Conservation (phyloP, 805 yeast species). For the Candida nanaspora region DNA sequence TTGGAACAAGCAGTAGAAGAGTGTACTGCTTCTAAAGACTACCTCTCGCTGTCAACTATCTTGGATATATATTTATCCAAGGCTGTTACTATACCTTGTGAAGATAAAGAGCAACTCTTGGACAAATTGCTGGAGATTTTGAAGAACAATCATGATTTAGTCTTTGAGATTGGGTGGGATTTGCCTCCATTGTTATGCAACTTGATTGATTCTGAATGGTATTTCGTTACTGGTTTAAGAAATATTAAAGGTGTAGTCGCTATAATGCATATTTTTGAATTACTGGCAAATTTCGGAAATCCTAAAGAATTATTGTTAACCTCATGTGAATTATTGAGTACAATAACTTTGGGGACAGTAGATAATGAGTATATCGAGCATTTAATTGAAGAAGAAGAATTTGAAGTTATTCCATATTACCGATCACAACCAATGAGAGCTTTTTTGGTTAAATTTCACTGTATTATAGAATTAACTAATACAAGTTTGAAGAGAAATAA, state of each 20-base stretch:
- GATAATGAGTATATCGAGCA: constrained; percentile 7
- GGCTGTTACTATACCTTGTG: constrained; percentile 35
- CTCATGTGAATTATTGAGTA: constrained; percentile 54
- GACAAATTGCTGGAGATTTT: constrained; percentile 37
- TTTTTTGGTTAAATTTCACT: constrained; percentile 55
- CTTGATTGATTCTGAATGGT: constrained; percentile 38
- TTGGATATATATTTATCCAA: constrained; percentile 54
- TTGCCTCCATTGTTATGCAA: constrained; percentile 61
- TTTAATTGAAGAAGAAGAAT: constrained; percentile 3
- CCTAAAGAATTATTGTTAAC: constrained; percentile 75
- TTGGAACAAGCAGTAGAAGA: constrained; percentile 21
- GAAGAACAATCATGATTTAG: constrained; percentile 37
- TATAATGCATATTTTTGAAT: constrained; percentile 47
- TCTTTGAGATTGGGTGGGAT: constrained; percentile 84
- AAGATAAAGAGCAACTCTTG: constrained; percentile 46
- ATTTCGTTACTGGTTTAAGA: constrained; percentile 25
- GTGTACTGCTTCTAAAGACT: constrained; percentile 45
- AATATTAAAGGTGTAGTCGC: constrained; percentile 29
- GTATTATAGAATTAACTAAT: constrained; percentile 56
- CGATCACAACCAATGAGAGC: constrained; percentile 13
- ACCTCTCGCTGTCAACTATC: constrained; percentile 63
- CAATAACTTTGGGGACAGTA: constrained; percentile 15
- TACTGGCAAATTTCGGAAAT: constrained; percentile 63
- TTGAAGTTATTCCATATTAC: constrained; percentile 2
- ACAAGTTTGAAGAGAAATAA: constrained; percentile 52